Evolutionary conservation across 1,284 basidiomycete species (phyloP).

Genomic region (Ceratobasidium sp.): DNA sequence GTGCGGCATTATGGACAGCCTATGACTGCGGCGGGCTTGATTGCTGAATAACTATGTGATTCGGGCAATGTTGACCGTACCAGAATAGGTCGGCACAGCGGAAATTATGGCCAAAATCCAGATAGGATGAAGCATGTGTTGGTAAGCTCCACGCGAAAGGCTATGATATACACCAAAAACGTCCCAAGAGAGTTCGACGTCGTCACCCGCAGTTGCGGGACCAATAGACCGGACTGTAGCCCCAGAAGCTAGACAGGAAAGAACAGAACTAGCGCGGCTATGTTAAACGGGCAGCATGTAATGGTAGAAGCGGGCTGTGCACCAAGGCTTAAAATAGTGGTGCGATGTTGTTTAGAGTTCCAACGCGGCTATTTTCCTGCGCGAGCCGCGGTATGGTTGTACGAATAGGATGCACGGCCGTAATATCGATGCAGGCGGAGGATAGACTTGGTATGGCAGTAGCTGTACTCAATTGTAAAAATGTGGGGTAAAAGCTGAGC

Average conservation of each 20-base stretch:
- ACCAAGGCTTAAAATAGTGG: neutral
- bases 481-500: no score
- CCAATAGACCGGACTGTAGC: neutral
- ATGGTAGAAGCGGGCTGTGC: neutral
- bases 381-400: neutral
- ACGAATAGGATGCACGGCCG: neutral
- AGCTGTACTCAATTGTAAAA: no score
- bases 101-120: neutral
- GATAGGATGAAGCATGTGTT: neutral
- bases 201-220: neutral
- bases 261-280: neutral
- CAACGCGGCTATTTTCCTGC: neutral
- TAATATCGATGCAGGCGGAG: no score
- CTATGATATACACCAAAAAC: neutral
- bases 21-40: constrained; percentile 2
- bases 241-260: neutral
- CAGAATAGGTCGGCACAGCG: neutral
- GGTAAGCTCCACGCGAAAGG: neutral
- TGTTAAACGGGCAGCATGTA: neutral
- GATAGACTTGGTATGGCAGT: no score
- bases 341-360: neutral
- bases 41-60: neutral
- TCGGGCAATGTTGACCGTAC: neutral
- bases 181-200: neutral
- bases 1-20: neutral